These are phyloP conservation scores for Ascochyta fabae DNA, from an alignment of 2,329 filamentous ascomycete genomes.

Conservation along the genomic window DNA sequence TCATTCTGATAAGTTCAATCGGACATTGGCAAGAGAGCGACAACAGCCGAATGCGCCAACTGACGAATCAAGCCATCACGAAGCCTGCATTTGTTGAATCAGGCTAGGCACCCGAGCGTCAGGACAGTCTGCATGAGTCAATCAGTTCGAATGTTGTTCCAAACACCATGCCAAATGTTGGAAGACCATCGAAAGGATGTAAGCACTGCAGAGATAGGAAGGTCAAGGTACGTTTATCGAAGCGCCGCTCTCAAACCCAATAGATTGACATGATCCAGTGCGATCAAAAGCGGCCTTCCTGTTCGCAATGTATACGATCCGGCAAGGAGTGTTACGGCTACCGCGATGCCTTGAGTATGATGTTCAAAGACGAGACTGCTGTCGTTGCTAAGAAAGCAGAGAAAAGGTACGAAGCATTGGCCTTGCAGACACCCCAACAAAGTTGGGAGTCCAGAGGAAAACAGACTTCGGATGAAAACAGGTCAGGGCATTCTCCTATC, in stretches of 20 bases:
- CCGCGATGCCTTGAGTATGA: constrained; percentile 38
- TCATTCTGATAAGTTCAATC: not conserved
- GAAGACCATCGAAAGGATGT: constrained; percentile 42
- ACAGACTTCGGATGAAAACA: not conserved
- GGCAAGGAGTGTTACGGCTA: constrained; percentile 41
- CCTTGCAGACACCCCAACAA: constrained; percentile 16
- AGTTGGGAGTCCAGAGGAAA: not conserved
- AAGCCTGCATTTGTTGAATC: not conserved
- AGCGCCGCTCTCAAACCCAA: not conserved
- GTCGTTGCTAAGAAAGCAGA: constrained; percentile 35
- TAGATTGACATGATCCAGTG: constrained; percentile 22
- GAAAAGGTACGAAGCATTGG: constrained; percentile 31
- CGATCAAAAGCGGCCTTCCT: constrained; percentile 42
- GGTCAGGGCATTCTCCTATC: not conserved
- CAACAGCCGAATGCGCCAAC: not conserved
- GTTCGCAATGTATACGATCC: constrained; percentile 40
- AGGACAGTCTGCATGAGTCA: not conserved
- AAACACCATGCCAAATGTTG: constrained; percentile 38
- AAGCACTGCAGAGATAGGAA: constrained; percentile 41
- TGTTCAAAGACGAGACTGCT: constrained; percentile 41
- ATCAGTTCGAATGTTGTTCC: constrained; percentile 8
- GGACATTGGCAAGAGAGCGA: not conserved
- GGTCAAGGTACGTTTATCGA: constrained; percentile 30
- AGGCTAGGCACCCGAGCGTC: not conserved
- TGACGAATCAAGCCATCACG: not conserved